Evolutionary conservation across 768 basidiomycete genomes (phyloP).

Genomic region (Kwoniella sp.): DNA sequence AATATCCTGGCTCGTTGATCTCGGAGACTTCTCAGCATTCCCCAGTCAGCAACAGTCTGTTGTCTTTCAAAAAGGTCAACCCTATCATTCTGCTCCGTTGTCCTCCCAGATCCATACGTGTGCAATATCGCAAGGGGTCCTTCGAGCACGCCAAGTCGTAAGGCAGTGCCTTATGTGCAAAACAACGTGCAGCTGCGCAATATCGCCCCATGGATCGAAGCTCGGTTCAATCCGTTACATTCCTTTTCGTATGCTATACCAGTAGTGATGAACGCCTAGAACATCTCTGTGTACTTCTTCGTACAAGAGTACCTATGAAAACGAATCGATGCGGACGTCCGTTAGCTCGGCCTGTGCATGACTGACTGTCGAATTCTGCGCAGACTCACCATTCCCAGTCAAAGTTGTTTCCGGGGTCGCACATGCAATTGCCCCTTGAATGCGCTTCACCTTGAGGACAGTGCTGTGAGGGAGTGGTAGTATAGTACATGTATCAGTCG

Average conservation of each 20-base stretch:
- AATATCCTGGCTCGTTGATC: too few relatives aligned
- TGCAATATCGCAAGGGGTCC: too few relatives aligned
- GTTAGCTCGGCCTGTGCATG: not conserved
- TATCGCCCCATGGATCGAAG: not conserved
- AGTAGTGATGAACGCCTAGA: conserved; percentile 19
- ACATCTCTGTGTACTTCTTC: conserved; percentile 67
- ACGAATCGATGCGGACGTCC: not conserved
- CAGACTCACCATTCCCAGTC: conserved; percentile 60
- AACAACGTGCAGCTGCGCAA: too few relatives aligned
- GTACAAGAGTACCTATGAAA: conserved; percentile 77
- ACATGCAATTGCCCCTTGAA: conserved; percentile 81
- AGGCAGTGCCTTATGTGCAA: too few relatives aligned
- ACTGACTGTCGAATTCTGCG: conserved; percentile 41
- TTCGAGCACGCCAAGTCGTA: too few relatives aligned
- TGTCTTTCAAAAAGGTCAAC: too few relatives aligned
- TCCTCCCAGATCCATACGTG: too few relatives aligned
- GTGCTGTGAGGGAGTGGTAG: conserved; percentile 32
- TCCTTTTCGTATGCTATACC: conserved; percentile 9
- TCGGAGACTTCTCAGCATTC: too few relatives aligned
- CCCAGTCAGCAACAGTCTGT: too few relatives aligned
- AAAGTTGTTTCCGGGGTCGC: conserved; percentile 71
- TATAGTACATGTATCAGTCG: not conserved
- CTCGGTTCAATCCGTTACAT: not conserved
- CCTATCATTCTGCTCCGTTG: too few relatives aligned
- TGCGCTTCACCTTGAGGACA: conserved; percentile 61